Percentiles rank a stretch among this genome's conserved stretches.
Evolutionary conservation across 176 grass and related monocot species (phyloP).

Genomic region (Panicum miliaceum): DNA sequence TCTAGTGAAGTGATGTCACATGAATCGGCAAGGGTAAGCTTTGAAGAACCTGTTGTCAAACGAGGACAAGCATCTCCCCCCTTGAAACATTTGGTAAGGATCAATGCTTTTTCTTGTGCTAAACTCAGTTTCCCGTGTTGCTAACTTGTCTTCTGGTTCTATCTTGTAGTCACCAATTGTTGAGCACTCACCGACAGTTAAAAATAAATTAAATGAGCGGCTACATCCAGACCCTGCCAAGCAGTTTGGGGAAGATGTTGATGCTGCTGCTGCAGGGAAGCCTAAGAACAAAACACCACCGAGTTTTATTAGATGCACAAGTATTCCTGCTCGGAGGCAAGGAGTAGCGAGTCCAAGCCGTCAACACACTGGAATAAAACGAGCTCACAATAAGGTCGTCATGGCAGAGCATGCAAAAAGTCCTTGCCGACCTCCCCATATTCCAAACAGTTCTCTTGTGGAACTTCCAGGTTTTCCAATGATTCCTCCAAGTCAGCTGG

Average conservation of each 20-base stretch:
- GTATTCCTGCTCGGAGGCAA: conserved; percentile 49
- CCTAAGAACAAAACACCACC: conserved; percentile 53
- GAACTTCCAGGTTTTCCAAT: conserved; percentile 44
- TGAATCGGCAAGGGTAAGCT: conserved; percentile 54
- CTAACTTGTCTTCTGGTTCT: conserved; percentile 43
- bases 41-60: conserved; percentile 65
- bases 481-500: conserved; percentile 46
- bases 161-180: conserved; percentile 72
- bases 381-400: conserved; percentile 46
- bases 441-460: conserved; percentile 26
- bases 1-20: conserved; percentile 60
- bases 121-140: conserved; percentile 25
- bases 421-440: conserved; percentile 43
- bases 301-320: conserved; percentile 44
- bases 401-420: conserved; percentile 52
- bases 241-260: conserved; percentile 46
- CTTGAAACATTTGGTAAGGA: conserved; percentile 75
- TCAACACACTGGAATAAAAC: conserved; percentile 53
- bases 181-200: conserved; percentile 66
- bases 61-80: conserved; percentile 52
- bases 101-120: conserved; percentile 29
- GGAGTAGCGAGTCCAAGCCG: conserved; percentile 54
- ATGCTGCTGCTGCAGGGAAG: conserved; percentile 39
- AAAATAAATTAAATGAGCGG: conserved; percentile 46
- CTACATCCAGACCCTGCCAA: conserved; percentile 53